Evolutionary conservation across 192 early-diverging fungal species (phyloP).

Genomic region (Coemansia guatemalensis): DNA sequence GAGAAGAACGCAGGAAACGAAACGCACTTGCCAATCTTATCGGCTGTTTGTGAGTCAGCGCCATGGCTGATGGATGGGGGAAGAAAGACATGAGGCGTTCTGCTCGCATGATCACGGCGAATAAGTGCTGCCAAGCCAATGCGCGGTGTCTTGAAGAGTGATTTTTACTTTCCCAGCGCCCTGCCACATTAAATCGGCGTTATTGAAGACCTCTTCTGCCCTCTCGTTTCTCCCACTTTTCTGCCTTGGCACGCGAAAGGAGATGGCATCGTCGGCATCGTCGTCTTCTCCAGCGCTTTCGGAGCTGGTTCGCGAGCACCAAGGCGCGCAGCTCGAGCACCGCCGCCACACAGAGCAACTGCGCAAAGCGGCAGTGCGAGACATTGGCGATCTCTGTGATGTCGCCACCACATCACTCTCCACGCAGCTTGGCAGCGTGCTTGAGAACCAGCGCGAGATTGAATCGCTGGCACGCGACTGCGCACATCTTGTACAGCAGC

Average conservation of each 20-base stretch:
- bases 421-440: slow-evolving; percentile 21
- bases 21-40: neutral
- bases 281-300: slow-evolving; percentile 13
- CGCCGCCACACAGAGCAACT: slow-evolving; percentile 36
- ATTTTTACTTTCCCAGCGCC: no score
- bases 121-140: no score
- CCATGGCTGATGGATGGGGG: neutral
- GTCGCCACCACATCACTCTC: slow-evolving; percentile 39
- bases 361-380: slow-evolving; percentile 32
- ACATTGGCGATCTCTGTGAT: slow-evolving; percentile 47
- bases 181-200: no score
- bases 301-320: slow-evolving; percentile 49
- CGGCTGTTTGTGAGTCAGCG: no score
- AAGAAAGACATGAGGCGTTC: neutral
- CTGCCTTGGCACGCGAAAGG: no score
- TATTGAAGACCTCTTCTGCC: neutral
- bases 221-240: neutral
- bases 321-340: slow-evolving; percentile 27
- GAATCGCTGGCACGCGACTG: slow-evolving; percentile 42
- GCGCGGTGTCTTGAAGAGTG: no score
- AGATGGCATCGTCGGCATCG: slow-evolving; percentile 5
- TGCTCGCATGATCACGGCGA: no score
- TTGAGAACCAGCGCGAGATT: slow-evolving; percentile 45
- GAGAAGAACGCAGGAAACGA: neutral
- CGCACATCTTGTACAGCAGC: slow-evolving; percentile 40